phyloP scores from a whole-genome alignment of 345 rosid genomes.

The Orychophragmus violaceus region DNA sequence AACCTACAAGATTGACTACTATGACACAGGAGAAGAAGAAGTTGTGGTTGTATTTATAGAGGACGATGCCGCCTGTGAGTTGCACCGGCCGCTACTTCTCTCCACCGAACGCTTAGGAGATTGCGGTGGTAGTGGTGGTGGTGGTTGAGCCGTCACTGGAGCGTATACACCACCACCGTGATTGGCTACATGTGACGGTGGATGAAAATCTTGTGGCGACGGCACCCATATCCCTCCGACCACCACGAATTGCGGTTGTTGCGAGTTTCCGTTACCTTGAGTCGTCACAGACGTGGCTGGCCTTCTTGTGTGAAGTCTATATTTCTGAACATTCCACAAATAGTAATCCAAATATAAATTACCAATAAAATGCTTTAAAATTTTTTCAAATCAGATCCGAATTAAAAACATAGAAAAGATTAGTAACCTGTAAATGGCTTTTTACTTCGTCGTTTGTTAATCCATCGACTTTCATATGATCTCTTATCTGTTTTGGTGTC shows the following conservation, averaged over 20 bases:
- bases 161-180: constrained; percentile 36
- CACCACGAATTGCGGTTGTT: constrained; percentile 76
- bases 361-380: not conserved
- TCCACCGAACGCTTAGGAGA: constrained; percentile 43
- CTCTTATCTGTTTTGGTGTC: constrained; percentile 93
- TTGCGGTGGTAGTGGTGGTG: constrained; percentile 10
- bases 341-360: not conserved
- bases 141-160: constrained; percentile 38
- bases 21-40: constrained; percentile 44
- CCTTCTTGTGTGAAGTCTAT: constrained; percentile 81
- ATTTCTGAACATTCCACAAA: constrained; percentile 53
- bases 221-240: constrained; percentile 93
- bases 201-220: constrained; percentile 50
- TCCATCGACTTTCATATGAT: constrained; percentile 94
- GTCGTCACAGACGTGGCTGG: constrained; percentile 41
- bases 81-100: constrained; percentile 40
- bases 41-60: constrained; percentile 54
- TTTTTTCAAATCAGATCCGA: not conserved
- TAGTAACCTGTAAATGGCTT: constrained; percentile 91
- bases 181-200: constrained; percentile 30
- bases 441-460: constrained; percentile 95
- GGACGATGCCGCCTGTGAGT: constrained; percentile 62
- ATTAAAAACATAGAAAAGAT: not conserved
- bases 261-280: constrained; percentile 40
- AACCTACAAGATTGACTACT: constrained; percentile 7